A percentile compares a stretch with the other conserved stretches of the same genome.
phyloP scores from a whole-genome alignment of 163 green algal species.

The Chlamydomonas reinhardtii region DNA sequence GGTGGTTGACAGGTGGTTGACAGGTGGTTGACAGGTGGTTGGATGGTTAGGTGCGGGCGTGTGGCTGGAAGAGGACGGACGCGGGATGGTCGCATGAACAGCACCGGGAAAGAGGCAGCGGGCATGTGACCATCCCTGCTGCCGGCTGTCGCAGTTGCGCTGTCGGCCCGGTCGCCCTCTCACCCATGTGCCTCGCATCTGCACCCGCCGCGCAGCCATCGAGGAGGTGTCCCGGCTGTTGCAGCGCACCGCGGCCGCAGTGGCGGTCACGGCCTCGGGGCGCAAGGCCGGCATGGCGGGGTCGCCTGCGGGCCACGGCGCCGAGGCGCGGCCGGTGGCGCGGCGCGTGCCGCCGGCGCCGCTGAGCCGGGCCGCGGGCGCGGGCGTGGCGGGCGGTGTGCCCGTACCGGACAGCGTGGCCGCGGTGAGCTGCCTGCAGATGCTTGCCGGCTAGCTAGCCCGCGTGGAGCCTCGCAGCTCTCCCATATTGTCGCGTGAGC shows the following conservation, averaged over 20 bases:
- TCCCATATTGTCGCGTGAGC: too few species aligned
- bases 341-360: conserved; percentile 26
- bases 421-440: not conserved
- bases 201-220: conserved; percentile 19
- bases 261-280: not conserved
- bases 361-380: conserved; percentile 3
- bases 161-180: too few species aligned
- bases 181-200: too few species aligned
- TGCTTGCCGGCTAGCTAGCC: too few species aligned
- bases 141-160: too few species aligned
- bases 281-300: not conserved
- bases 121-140: too few species aligned
- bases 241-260: conserved; percentile 16
- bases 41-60: not conserved
- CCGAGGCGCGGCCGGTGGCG: conserved; percentile 1
- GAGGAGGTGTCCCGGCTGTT: conserved; percentile 27
- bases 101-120: too few species aligned
- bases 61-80: too few species aligned
- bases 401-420: conserved; percentile 2
- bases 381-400: not conserved
- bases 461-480: too few species aligned
- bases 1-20: too few species aligned
- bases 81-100: too few species aligned
- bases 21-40: too few species aligned
- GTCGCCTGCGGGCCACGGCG: not conserved